Conservation (phyloP, 768 basidiomycete genomes). For the Panus rudis region DNA sequence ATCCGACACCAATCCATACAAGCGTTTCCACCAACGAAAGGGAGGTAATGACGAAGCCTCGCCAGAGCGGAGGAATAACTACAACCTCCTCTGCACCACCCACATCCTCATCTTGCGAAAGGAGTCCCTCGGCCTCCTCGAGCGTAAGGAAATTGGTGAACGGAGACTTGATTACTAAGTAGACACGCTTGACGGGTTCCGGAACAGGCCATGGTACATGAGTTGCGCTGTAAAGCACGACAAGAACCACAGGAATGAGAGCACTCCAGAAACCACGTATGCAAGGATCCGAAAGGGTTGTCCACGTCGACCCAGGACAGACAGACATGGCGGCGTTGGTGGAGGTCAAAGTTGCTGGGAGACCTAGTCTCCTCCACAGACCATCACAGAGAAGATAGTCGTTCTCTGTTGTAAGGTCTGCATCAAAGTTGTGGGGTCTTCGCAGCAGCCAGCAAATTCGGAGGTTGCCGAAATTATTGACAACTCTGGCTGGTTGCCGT, state of each 20-base stretch:
- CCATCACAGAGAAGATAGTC: no score
- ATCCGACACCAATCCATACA: constrained; percentile 52
- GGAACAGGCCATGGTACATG: constrained; percentile 12
- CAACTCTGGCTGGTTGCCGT: no score
- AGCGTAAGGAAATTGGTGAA: constrained; percentile 21
- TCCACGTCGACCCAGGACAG: not conserved
- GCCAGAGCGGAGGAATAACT: constrained; percentile 45
- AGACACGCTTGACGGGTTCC: constrained; percentile 3
- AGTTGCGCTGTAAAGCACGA: not conserved
- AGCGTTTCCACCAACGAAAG: constrained; percentile 52
- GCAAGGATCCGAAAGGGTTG: not conserved
- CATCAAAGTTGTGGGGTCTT: no score
- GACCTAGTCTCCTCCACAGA: no score
- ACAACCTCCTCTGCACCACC: constrained; percentile 3
- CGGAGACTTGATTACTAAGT: constrained; percentile 9
- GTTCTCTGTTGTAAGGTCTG: no score
- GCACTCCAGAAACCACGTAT: not conserved
- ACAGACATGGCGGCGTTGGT: not conserved
- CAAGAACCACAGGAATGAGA: not conserved
- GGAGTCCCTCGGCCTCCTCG: constrained; percentile 21
- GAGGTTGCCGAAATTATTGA: no score
- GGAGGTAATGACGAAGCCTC: constrained; percentile 47
- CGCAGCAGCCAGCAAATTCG: no score
- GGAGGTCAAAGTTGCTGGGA: no score
- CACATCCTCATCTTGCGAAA: constrained; percentile 6